Evolutionary conservation across 768 basidiomycete species (phyloP), one percentile per base, ranked within the genome.

Genomic region (Leccinum barrowsii): DNA sequence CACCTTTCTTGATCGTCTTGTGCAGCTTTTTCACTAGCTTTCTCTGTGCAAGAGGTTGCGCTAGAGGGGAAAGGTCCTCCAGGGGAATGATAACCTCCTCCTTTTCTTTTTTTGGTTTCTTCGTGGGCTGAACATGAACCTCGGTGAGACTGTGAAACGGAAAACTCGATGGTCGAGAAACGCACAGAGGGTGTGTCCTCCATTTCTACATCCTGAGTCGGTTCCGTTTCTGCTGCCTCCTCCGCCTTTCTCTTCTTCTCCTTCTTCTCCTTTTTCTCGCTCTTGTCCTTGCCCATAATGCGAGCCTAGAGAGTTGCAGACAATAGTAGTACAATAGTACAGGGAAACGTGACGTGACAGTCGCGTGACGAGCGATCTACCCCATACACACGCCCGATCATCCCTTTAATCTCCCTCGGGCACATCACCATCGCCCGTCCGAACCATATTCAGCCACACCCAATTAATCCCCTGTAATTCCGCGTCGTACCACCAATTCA

Each of bases 11-110:
- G 64, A 98, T 89, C 7, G 90, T 89, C 75, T 94, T 95, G 79
- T 98, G 89, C 34, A 98, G 76, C 75, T 94, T 98, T 76, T 97
- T 98, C 44, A 89, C 76, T 28, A 98, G 81, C 76, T 98, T 99
- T 78, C 87, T 92, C 73, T 88, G 86, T 21, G 97, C 97, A 37
- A 99, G 78, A 7, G 97, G 97, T 63, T 87, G 86, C 6, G 97
- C 97, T 55, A 99, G 84, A n/a, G 95, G 94, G 5, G 93, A 92
- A 35, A 98, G 81, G 63, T 94, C 92, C 63, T 90, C 92, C 1
- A 87, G 60, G 2, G 88, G 81, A 44, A 94, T 84, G 17, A 78
- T 72, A 55, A 89, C 76, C 58, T 87, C 87, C 42, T 68, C 68
- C 70, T 81, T 87, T 59, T 82, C 83, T 63, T 83, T 85, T 70